Conservation (phyloP, 179 eudicot species). For the Patellifolia procumbens region DNA sequence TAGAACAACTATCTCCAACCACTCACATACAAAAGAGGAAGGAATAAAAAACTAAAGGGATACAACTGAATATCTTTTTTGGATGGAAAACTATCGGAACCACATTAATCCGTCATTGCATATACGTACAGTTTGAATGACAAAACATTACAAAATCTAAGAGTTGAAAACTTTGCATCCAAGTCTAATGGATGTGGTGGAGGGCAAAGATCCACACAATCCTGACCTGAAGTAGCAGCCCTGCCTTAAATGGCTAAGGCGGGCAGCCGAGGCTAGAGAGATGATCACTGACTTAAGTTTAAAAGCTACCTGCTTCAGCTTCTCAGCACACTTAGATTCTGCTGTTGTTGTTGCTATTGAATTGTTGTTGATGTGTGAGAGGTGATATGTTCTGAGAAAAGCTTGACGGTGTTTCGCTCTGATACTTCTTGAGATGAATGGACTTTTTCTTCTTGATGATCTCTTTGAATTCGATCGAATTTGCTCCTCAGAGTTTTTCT, state of each 20-base stretch:
- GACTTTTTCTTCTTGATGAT: not conserved
- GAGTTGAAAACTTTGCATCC: not conserved
- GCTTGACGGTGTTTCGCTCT: not conserved
- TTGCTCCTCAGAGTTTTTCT: not conserved
- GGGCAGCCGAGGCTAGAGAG: not conserved
- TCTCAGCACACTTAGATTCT: not conserved
- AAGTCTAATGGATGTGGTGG: not conserved
- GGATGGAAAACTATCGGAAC: too few relatives aligned
- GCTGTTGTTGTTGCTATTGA: not conserved
- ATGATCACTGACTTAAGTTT: not conserved
- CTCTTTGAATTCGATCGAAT: constrained; percentile 1
- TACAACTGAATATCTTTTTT: too few relatives aligned
- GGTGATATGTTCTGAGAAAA: not conserved
- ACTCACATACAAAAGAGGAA: too few relatives aligned
- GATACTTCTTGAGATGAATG: constrained; percentile 11
- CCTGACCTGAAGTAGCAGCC: not conserved
- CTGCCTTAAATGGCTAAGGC: not conserved
- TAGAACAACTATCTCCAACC: too few relatives aligned
- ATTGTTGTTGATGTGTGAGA: constrained; percentile 7
- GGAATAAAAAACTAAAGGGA: too few relatives aligned
- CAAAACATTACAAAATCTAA: too few relatives aligned
- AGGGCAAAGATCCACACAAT: not conserved
- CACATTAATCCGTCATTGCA: too few relatives aligned
- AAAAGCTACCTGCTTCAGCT: constrained; percentile 1
- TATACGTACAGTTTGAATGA: too few relatives aligned